Percentiles rank a stretch among this genome's conserved stretches.
Conservation (phyloP, 495 filamentous ascomycete genomes). For the Gamarada debralockiae region DNA sequence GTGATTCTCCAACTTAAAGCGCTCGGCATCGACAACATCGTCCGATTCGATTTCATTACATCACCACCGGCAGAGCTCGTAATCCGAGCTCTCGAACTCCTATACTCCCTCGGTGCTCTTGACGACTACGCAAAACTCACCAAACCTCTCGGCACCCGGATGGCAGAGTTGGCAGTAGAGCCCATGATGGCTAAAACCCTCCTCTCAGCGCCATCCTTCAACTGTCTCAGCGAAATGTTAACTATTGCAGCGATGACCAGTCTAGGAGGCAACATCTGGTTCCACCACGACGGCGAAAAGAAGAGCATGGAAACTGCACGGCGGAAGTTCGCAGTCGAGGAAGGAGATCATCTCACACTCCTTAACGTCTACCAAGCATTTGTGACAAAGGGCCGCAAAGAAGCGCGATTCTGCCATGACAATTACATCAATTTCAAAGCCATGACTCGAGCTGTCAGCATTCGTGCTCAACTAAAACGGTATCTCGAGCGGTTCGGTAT, state of each 20-base stretch:
- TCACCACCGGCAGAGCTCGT: conserved; percentile 85
- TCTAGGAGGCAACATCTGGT: conserved; percentile 76
- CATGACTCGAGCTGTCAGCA: conserved; percentile 77
- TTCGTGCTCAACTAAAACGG: conserved; percentile 80
- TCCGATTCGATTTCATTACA: conserved; percentile 86
- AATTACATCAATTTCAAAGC: conserved; percentile 84
- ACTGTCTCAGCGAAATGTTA: conserved; percentile 80
- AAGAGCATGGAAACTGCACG: conserved; percentile 67
- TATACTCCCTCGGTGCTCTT: conserved; percentile 85
- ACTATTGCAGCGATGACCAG: conserved; percentile 95
- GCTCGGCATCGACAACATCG: conserved; percentile 92
- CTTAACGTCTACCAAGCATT: conserved; percentile 93
- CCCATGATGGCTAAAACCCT: conserved; percentile 96
- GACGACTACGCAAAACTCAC: conserved; percentile 92
- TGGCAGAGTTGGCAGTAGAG: conserved; percentile 93
- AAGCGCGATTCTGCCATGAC: conserved; percentile 80
- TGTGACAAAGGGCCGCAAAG: conserved; percentile 78
- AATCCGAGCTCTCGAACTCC: conserved; percentile 80
- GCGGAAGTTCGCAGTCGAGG: conserved; percentile 84
- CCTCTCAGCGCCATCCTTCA: conserved; percentile 70
- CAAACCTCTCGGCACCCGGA: conserved; percentile 76
- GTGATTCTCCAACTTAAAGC: conserved; percentile 92
- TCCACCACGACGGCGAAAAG: conserved; percentile 72
- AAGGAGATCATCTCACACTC: conserved; percentile 93
- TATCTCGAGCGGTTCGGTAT: conserved; percentile 86